These are phyloP conservation scores for Plasmodium berghei DNA, from an alignment of 169 alveolate genomes.

Conservation along the genomic window DNA sequence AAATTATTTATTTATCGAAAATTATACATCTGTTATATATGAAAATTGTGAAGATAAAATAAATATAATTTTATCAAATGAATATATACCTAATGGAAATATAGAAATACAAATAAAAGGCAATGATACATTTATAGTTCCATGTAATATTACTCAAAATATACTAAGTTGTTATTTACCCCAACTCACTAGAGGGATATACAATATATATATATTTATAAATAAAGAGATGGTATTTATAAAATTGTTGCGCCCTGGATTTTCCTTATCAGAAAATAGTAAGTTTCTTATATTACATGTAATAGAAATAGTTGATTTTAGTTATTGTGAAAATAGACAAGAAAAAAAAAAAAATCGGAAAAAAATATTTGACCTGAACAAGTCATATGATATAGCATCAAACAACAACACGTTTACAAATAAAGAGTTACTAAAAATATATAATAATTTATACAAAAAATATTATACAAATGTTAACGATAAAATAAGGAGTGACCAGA, in stretches of 20 bases:
- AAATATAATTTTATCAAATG: constrained; percentile 24
- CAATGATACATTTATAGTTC: constrained; percentile 27
- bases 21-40: constrained; percentile 65
- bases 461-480: constrained; percentile 2
- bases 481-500: background rate
- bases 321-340: constrained; percentile 1
- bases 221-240: constrained; percentile 41
- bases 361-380: background rate
- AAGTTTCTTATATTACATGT: constrained; percentile 40
- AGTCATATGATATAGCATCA: constrained; percentile 7
- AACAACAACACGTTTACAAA: constrained; percentile 41
- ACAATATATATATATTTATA: constrained; percentile 28
- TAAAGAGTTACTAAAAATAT: constrained; percentile 32
- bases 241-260: constrained; percentile 22
- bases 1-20: constrained; percentile 45
- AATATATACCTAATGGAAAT: constrained; percentile 21
- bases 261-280: background rate
- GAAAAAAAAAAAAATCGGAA: background rate
- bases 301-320: constrained; percentile 36
- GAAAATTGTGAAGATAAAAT: constrained; percentile 71
- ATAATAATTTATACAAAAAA: constrained; percentile 19
- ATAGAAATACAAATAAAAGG: constrained; percentile 69
- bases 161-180: constrained; percentile 60
- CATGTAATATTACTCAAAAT: constrained; percentile 19
- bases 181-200: constrained; percentile 46